These are phyloP conservation scores for Cicer judaicum DNA, from an alignment of 306 rosid genomes.

Conservation along the genomic window DNA sequence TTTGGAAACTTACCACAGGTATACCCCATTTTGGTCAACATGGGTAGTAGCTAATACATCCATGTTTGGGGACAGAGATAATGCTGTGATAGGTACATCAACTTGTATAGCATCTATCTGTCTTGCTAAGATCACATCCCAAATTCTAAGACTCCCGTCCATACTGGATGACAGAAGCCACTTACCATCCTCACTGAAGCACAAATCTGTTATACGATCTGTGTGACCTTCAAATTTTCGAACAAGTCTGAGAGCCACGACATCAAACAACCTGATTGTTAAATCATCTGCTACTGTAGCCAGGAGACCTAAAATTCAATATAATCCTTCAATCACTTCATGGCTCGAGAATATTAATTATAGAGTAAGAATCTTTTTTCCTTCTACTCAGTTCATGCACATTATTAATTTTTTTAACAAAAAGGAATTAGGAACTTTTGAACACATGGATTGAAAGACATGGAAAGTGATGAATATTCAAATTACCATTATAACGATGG, in stretches of 20 bases:
- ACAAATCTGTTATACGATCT: constrained; percentile 90
- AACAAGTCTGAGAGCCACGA: constrained; percentile 80
- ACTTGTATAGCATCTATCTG: constrained; percentile 86
- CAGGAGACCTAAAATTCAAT: constrained; percentile 75
- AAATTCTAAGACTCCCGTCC: constrained; percentile 95
- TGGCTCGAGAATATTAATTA: constrained; percentile 24
- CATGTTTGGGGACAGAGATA: constrained; percentile 94
- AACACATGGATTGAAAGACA: constrained; percentile 22
- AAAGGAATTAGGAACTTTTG: constrained; percentile 13
- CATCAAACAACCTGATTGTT: constrained; percentile 76
- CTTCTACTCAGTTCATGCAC: constrained; percentile 24
- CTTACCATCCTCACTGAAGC: constrained; percentile 98
- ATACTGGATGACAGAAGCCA: constrained; percentile 94
- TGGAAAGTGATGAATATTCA: constrained; percentile 23
- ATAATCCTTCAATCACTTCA: constrained; percentile 29
- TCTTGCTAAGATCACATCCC: constrained; percentile 91
- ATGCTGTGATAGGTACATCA: constrained; percentile 76
- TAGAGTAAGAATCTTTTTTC: constrained; percentile 16
- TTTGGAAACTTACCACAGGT: constrained; percentile 74
- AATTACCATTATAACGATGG: constrained; percentile 84
- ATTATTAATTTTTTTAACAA: background rate
- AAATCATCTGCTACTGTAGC: constrained; percentile 85
- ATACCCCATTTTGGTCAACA: constrained; percentile 89
- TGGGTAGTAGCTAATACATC: constrained; percentile 89
- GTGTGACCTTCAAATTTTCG: constrained; percentile 92